Base-by-base conservation (phyloP, 2,329 filamentous ascomycete species). In the Paraconiothyrium sp. region DNA sequence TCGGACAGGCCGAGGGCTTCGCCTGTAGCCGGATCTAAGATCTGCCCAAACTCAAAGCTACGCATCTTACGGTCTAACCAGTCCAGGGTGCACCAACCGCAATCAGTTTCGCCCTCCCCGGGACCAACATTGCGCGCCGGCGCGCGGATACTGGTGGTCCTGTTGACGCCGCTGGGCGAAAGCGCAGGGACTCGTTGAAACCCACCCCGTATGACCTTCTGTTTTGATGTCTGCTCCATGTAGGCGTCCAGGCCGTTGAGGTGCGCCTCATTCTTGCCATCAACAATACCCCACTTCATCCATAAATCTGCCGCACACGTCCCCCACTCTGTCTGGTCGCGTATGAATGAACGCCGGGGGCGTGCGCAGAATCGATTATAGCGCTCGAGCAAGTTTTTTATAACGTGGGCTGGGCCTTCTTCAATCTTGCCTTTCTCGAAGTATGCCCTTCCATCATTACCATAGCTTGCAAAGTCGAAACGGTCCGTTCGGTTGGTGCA, bases 281-380 rank as follows among this genome's bases (percentile, higher is more conserved):
- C 57, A 3, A 61, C 64, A 32, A 67, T 57, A 6, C 64, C 64
- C 64, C 64, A 67, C 2, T 30, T 59, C 64, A 66, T 67, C 64
- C 62, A 67, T 24, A 67, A 10, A 13, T 64, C 59, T 7, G 57
- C 64, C 9, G 64, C 59, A 50, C 61, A 67, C 9, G 54, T 67
- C 13, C 52, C 56, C 61, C 58, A 61, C 49, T 61, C 43, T 14
- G 49, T 59, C 14, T 34, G 6, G 30, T 30, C 27, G 9, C 2
- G 2, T 52, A 13, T 7, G 16, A 32, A 4, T 5, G 9, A 20
- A 13, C 5, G n/a, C 20, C 32, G 14, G 8, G 59, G 57, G 24
- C 11, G 13, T 13, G 46, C 20, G 13, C 63, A 63, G 16, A 64
- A 35, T 1, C 57, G 20, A 5, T 59, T 49, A 22, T 62, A 62